phyloP scores from a whole-genome alignment of 805 yeast genomes.

The Zygotorulaspora sp. region DNA sequence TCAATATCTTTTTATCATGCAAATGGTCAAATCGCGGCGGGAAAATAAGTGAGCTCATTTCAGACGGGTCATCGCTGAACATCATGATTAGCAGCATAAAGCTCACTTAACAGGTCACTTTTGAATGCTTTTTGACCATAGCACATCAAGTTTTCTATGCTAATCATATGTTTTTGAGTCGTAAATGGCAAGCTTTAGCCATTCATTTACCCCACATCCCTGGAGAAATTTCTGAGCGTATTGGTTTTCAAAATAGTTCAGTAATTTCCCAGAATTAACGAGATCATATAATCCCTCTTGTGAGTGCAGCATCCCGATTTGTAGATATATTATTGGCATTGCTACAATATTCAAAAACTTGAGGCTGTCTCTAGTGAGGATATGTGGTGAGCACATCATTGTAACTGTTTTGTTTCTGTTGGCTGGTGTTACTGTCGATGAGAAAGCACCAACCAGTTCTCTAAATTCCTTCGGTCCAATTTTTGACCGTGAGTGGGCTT shows the following conservation, averaged over 20 bases:
- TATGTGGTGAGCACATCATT: conserved; percentile 34
- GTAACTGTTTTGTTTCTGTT: conserved; percentile 23
- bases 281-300: conserved; percentile 20
- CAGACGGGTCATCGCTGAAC: conserved; percentile 1
- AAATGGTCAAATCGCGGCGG: conserved; percentile 1
- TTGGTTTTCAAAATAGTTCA: conserved; percentile 33
- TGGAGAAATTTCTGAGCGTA: conserved; percentile 27
- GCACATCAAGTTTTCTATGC: neutral
- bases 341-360: conserved; percentile 26
- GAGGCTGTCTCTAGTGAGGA: conserved; percentile 31
- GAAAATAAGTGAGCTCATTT: neutral
- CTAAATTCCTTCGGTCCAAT: conserved; percentile 33
- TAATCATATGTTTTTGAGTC: neutral
- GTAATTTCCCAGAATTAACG: conserved; percentile 25
- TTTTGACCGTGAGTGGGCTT: conserved; percentile 28
- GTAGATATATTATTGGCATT: conserved; percentile 31
- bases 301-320: conserved; percentile 25
- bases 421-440: conserved; percentile 18
- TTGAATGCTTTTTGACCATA: too few species aligned
- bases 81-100: too few species aligned
- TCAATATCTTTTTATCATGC: too few species aligned
- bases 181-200: conserved; percentile 25
- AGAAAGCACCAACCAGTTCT: conserved; percentile 32
- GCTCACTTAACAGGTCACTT: too few species aligned
- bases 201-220: conserved; percentile 28